Base-by-base conservation (phyloP, 75 land plant species). In the Selaginella tamariscina region DNA sequence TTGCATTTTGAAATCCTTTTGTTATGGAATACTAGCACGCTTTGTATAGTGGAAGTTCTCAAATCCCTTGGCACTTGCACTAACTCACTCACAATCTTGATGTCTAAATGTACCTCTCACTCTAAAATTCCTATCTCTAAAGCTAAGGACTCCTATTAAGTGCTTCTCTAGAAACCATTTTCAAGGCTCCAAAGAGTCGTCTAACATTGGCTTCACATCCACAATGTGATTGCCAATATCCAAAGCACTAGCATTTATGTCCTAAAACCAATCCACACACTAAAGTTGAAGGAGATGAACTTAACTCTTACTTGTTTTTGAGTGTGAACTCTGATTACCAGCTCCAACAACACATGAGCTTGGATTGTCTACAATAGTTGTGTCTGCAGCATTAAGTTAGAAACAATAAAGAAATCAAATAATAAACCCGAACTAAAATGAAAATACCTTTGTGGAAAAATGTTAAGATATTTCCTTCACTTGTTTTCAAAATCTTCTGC, bases 181-280 rank as follows among this genome's bases (percentile, higher is more conserved):
- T 39, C 15, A 15, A 39, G 49, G 49, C 49, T 15, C 49, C 49
- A 39, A 39, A 39, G 49, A 39, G 15, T 39, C 49, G 15, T 39
- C 49, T 39, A 39, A 39, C 49, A 39, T 39, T 39, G 49, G 49
- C 49, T 39, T 39, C 49, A 39, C 49, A 39, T 39, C 49, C 49
- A 39, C 49, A 5, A 39, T 39, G 15, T 39, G 49, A 39, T 39
- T 39, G 49, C 49, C 15, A 39, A 39, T 39, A 39, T 39, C 49
- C 49, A 39, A 39, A 39, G 49, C 49, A 39, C 49, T 39, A 39
- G 15, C 11, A 15, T 39, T 39, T 39, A 5, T 39, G 15, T 39
- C 5, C 15, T 39, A 15, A n/a, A 39, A 39, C 49, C 15, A 39
- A 39, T 39, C 49, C 49, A 39, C 49, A 39, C 49, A 39, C 49